Conservation (phyloP, 768 basidiomycete species). For the Nidularia pulvinata region DNA sequence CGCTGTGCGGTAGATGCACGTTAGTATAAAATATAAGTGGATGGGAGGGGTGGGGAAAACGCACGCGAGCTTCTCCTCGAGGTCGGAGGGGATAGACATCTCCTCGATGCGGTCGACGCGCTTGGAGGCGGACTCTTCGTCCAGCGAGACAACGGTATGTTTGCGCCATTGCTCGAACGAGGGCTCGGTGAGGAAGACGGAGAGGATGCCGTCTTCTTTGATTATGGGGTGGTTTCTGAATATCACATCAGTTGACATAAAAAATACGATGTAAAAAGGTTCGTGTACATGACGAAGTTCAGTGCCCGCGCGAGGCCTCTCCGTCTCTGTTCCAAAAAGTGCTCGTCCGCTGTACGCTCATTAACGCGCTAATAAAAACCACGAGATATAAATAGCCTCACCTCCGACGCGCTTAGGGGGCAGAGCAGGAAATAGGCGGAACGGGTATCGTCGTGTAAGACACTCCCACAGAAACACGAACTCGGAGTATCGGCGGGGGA, state of each 20-base stretch:
- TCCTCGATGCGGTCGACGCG: constrained; percentile 82
- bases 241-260: not conserved
- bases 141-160: constrained; percentile 68
- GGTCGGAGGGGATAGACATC: constrained; percentile 90
- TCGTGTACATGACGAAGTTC: constrained; percentile 78
- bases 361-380: constrained; percentile 9
- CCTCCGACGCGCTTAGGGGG: constrained; percentile 94
- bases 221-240: constrained; percentile 86
- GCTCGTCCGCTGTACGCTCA: constrained; percentile 66
- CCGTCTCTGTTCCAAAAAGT: constrained; percentile 90
- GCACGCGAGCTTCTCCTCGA: constrained; percentile 87
- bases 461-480: constrained; percentile 92
- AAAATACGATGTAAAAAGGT: not conserved
- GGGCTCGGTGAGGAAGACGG: constrained; percentile 79
- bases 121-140: constrained; percentile 86
- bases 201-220: constrained; percentile 82
- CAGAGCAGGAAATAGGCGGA: constrained; percentile 82
- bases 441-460: constrained; percentile 86
- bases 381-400: constrained; percentile 36
- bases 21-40: constrained; percentile 1
- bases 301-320: constrained; percentile 81
- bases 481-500: constrained; percentile 90
- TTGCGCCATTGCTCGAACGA: constrained; percentile 92
- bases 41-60: constrained; percentile 10
- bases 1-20: constrained; percentile 34